Conservation (phyloP, 2,329 filamentous ascomycete genomes). For the Xylaria sp. region DNA sequence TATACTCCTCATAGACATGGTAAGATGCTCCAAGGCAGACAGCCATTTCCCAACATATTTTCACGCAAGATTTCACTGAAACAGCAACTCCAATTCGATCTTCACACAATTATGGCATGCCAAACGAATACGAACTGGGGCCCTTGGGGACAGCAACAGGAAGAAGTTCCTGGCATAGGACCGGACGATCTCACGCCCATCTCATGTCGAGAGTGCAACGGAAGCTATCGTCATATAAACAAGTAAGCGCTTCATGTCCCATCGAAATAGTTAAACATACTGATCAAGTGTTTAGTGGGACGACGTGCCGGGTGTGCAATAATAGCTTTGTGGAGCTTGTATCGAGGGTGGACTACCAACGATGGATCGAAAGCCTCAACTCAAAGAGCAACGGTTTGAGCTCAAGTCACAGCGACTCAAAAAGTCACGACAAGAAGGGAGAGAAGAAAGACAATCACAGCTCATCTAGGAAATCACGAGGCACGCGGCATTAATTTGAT, state of each 20-base stretch:
- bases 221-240: slow-evolving; percentile 30
- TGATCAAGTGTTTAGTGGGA: slow-evolving; percentile 15
- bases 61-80: neutral
- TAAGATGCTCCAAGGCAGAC: neutral
- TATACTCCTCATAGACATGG: neutral
- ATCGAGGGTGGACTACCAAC: slow-evolving; percentile 26
- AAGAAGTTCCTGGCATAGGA: slow-evolving; percentile 32
- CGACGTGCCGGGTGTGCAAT: slow-evolving; percentile 24
- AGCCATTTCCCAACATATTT: neutral
- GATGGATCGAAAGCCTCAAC: neutral
- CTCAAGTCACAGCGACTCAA: slow-evolving; percentile 14
- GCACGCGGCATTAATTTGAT: slow-evolving; percentile 23
- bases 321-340: slow-evolving; percentile 34
- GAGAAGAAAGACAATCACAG: slow-evolving; percentile 33
- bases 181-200: slow-evolving; percentile 20
- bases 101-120: slow-evolving; percentile 23
- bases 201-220: slow-evolving; percentile 26
- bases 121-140: slow-evolving; percentile 19
- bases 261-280: neutral
- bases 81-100: neutral
- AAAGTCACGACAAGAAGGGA: slow-evolving; percentile 30
- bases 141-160: slow-evolving; percentile 17
- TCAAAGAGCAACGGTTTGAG: slow-evolving; percentile 1
- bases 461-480: slow-evolving; percentile 26
- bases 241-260: slow-evolving; percentile 16